A percentile compares a stretch with the other conserved stretches of the same genome.
Evolutionary conservation across 2,329 filamentous ascomycete species (phyloP).

Genomic region (Colletotrichum truncatum): DNA sequence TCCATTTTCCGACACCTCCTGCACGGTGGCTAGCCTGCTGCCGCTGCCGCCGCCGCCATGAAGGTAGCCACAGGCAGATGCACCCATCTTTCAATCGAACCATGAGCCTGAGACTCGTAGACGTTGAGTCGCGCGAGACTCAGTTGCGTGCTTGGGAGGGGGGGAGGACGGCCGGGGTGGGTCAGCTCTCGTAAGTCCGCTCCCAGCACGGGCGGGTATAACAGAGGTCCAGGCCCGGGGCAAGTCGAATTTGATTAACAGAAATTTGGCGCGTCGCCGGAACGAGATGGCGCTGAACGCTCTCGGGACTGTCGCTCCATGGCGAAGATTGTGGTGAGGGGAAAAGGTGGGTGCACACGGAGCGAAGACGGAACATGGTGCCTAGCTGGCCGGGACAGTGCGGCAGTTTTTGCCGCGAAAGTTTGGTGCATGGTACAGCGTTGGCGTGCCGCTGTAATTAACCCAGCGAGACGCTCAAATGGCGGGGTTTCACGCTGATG

Average conservation of each 20-base stretch:
- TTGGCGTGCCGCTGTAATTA: neutral
- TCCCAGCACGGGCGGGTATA: conserved; percentile 19
- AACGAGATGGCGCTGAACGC: conserved; percentile 22
- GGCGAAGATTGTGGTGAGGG: conserved; percentile 11
- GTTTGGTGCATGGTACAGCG: neutral
- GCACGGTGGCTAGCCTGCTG: neutral
- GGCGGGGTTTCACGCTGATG: conserved; percentile 3
- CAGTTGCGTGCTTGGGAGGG: neutral
- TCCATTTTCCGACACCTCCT: conserved; percentile 3
- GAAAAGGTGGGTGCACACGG: conserved; percentile 7
- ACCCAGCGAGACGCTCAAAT: neutral
- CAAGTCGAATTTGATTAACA: conserved; percentile 26
- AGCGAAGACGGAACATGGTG: conserved; percentile 23
- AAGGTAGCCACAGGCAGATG: neutral
- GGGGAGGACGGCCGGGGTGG: conserved; percentile 21
- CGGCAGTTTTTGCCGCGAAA: conserved; percentile 13
- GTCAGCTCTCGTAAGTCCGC: conserved; percentile 14
- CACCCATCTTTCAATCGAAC: neutral
- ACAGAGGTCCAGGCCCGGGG: conserved; percentile 16
- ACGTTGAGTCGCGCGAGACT: neutral
- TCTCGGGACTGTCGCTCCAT: conserved; percentile 21
- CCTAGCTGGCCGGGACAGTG: conserved; percentile 4
- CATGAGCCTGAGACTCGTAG: neutral
- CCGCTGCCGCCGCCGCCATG: neutral
- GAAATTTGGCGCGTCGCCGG: conserved; percentile 21